A percentile compares a stretch with the other conserved stretches of the same genome.
Conservation (phyloP, 768 basidiomycete species). For the Amylocystis lapponica region DNA sequence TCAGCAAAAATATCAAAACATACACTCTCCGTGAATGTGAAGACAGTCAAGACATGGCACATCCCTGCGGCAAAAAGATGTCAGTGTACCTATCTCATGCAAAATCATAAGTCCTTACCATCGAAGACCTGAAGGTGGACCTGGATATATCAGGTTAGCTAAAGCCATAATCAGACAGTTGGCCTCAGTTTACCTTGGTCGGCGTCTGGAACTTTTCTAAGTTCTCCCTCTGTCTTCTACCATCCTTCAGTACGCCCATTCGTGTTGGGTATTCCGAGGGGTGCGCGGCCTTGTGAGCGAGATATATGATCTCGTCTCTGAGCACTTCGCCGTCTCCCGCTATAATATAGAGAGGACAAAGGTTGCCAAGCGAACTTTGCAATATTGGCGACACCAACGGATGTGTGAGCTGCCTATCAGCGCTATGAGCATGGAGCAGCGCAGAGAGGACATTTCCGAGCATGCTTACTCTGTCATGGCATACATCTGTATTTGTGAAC, state of each 20-base stretch:
- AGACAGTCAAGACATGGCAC: conserved; percentile 71
- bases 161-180: neutral
- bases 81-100: conserved; percentile 2
- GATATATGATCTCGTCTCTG: conserved; percentile 71
- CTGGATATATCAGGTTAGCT: conserved; percentile 19
- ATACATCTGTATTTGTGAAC: conserved; percentile 72
- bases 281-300: conserved; percentile 76
- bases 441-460: neutral
- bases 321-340: conserved; percentile 71
- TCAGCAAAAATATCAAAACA: conserved; percentile 14
- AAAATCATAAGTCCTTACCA: conserved; percentile 33
- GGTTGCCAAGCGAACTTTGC: conserved; percentile 66
- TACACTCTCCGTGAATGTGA: conserved; percentile 58
- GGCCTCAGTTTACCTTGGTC: conserved; percentile 35
- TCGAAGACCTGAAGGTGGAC: conserved; percentile 77
- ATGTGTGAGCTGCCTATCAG: conserved; percentile 51
- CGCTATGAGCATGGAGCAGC: neutral
- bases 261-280: conserved; percentile 60
- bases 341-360: conserved; percentile 71
- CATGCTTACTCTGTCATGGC: conserved; percentile 64
- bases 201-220: conserved; percentile 43
- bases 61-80: conserved; percentile 38
- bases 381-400: conserved; percentile 70
- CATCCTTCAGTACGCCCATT: conserved; percentile 42
- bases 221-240: conserved; percentile 45